These are phyloP conservation scores for Quercus lobata DNA, from an alignment of 331 rosid genomes.

Conservation along the genomic window DNA sequence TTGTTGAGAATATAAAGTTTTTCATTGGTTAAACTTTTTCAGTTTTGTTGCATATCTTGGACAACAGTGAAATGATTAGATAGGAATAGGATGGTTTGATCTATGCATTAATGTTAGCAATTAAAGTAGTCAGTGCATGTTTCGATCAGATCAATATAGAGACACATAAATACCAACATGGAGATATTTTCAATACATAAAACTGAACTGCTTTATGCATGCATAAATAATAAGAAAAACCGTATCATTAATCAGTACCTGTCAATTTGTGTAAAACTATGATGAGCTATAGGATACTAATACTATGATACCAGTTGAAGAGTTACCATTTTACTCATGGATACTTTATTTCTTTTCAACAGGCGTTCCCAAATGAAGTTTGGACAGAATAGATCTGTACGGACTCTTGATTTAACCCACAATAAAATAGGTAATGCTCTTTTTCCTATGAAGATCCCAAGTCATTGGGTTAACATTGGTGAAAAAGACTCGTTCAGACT, in stretches of 20 bases:
- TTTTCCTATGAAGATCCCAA: no score
- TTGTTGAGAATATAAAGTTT: not conserved
- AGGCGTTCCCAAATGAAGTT: no score
- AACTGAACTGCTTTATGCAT: not conserved
- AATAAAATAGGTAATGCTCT: no score
- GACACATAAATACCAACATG: not conserved
- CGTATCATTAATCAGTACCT: not conserved
- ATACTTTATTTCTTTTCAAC: no score
- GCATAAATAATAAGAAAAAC: not conserved
- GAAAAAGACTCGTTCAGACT: no score
- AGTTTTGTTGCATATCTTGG: not conserved
- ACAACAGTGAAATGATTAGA: not conserved
- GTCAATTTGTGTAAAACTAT: not conserved
- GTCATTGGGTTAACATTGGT: no score
- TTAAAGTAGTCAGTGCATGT: not conserved
- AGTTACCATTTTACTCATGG: not conserved
- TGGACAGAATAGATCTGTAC: no score
- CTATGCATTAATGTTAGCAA: not conserved
- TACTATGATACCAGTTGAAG: not conserved
- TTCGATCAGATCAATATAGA: not conserved
- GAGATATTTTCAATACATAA: not conserved
- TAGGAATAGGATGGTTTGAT: not conserved
- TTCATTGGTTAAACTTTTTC: not conserved
- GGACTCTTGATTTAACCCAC: no score
- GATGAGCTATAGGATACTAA: not conserved